Percentiles rank a stretch among this genome's conserved stretches.
These are phyloP conservation scores for Umbelopsis vinacea DNA, from an alignment of 192 early-diverging fungal species.

Conservation along the genomic window DNA sequence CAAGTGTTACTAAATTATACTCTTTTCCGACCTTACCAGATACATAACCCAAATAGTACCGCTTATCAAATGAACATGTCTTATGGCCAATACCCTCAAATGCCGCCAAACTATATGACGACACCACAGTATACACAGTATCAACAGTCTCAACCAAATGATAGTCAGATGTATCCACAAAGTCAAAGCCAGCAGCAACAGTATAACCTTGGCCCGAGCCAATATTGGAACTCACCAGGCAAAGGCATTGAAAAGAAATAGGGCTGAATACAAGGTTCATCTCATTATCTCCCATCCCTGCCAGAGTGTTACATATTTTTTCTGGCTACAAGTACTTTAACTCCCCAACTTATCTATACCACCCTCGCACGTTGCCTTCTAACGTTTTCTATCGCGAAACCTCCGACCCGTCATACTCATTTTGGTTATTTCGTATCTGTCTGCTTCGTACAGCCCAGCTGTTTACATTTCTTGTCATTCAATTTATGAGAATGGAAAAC, in stretches of 20 bases:
- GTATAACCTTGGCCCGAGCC: neutral
- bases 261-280: neutral
- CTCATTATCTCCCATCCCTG: neutral
- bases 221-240: neutral
- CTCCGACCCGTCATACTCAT: neutral
- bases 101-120: slow-evolving; percentile 1
- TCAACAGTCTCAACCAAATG: slow-evolving; percentile 3
- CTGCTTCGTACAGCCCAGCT: neutral
- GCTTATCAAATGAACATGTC: slow-evolving; percentile 20
- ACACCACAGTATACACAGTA: slow-evolving; percentile 14
- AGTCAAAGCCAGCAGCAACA: neutral
- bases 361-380: neutral
- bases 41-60: neutral
- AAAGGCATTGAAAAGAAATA: slow-evolving; percentile 19
- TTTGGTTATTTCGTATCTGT: neutral
- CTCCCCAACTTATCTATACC: neutral
- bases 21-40: neutral
- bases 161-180: slow-evolving; percentile 2
- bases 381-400: neutral
- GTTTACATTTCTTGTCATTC: slow-evolving; percentile 15
- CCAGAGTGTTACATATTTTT: slow-evolving; percentile 11
- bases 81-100: slow-evolving; percentile 10
- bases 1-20: neutral
- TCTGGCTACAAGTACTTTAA: neutral
- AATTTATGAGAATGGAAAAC: neutral